Conservation (phyloP, 495 filamentous ascomycete species). For the Neurospora sp. region DNA sequence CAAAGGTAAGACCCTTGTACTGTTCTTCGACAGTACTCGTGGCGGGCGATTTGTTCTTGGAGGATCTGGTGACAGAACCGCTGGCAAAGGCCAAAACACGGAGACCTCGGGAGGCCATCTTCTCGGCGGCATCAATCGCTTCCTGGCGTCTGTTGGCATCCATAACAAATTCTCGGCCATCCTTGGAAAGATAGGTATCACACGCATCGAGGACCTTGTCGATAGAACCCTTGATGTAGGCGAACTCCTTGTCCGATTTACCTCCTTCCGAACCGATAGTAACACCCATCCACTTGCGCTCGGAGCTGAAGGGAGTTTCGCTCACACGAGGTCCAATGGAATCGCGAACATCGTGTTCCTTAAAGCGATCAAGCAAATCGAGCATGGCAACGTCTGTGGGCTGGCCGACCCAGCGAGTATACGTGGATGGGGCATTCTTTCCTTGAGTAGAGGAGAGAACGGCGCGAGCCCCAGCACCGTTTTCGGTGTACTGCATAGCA, state of each 20-base stretch:
- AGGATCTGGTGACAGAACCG: constrained; percentile 41
- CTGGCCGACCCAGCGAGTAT: constrained; percentile 91
- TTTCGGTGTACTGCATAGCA: constrained; percentile 46
- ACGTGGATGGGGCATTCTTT: constrained; percentile 45
- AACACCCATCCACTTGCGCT: constrained; percentile 98
- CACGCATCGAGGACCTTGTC: constrained; percentile 80
- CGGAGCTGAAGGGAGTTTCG: constrained; percentile 92
- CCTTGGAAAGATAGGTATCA: constrained; percentile 79
- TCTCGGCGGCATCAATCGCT: constrained; percentile 70
- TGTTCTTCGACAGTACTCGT: constrained; percentile 52
- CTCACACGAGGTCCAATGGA: constrained; percentile 64
- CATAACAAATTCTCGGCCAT: constrained; percentile 78
- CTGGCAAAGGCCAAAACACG: constrained; percentile 88
- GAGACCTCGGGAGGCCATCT: constrained; percentile 87
- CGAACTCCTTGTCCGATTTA: constrained; percentile 52
- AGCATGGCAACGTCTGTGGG: constrained; percentile 94
- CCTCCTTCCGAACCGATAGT: constrained; percentile 55
- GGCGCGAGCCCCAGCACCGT: constrained; percentile 58
- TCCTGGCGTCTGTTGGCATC: constrained; percentile 66
- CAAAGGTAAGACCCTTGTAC: constrained; percentile 78
- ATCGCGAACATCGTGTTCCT: constrained; percentile 81
- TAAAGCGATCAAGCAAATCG: constrained; percentile 81
- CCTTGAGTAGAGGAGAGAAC: constrained; percentile 67
- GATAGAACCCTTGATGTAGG: constrained; percentile 90
- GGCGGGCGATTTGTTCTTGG: constrained; percentile 30